Conservation (phyloP, 2,329 filamentous ascomycete species). For the Talaromyces islandicus region DNA sequence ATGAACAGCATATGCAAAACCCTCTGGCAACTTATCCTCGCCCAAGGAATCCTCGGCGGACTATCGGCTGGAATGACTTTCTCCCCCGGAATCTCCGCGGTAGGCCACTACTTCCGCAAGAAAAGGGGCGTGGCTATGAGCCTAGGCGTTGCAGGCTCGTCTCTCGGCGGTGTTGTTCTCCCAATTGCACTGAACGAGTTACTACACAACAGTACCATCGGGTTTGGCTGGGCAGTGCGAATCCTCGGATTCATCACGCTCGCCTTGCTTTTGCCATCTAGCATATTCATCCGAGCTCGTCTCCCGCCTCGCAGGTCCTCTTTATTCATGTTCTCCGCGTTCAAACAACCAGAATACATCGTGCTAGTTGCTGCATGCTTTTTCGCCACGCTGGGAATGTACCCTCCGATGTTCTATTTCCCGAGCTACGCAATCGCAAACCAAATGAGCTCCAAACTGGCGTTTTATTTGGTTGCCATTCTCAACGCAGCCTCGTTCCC, state of each 20-base stretch:
- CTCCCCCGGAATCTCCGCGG: constrained; percentile 40
- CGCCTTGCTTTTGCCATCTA: constrained; percentile 37
- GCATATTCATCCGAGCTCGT: constrained; percentile 18
- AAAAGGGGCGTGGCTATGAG: constrained; percentile 42
- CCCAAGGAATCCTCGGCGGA: constrained; percentile 27
- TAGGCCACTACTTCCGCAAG: constrained; percentile 43
- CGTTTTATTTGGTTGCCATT: constrained; percentile 23
- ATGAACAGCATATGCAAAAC: constrained; percentile 33
- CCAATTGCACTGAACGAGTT: constrained; percentile 44
- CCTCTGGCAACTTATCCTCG: constrained; percentile 51
- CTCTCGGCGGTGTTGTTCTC: constrained; percentile 47
- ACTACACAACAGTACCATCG: constrained; percentile 36
- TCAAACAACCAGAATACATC: constrained; percentile 18
- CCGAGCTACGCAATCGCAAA: constrained; percentile 19
- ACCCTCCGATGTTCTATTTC: constrained; percentile 26
- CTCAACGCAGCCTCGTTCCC: constrained; percentile 29
- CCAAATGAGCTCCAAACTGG: constrained; percentile 17
- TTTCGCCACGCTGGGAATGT: constrained; percentile 23
- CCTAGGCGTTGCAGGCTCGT: constrained; percentile 40
- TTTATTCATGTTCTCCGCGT: constrained; percentile 16
- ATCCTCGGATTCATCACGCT: constrained; percentile 47
- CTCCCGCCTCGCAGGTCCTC: constrained; percentile 26
- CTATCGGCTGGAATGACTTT: constrained; percentile 34
- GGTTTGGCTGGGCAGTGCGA: constrained; percentile 47
- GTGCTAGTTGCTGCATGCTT: constrained; percentile 16